Percentiles rank a stretch among this genome's conserved stretches.
Evolutionary conservation across 179 eudicot genomes (phyloP).

Genomic region (Spinacia oleracea): DNA sequence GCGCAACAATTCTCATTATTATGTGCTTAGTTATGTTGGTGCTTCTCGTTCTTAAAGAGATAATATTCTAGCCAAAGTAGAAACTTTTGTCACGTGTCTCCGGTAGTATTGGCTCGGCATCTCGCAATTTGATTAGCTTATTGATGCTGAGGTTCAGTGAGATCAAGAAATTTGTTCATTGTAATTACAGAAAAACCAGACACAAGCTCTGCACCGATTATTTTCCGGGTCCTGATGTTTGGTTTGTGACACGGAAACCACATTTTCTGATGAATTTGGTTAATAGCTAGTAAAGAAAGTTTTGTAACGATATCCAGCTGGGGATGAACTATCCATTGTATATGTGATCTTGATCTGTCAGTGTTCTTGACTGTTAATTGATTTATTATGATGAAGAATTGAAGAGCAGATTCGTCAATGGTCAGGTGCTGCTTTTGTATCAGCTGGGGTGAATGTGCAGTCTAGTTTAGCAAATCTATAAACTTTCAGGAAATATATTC

Average conservation of each 20-base stretch:
- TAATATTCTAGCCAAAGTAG: constrained; percentile 40
- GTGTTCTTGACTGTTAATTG: not conserved
- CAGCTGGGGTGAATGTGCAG: not conserved
- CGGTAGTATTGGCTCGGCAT: not conserved
- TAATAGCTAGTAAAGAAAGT: not conserved
- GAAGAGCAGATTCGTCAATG: not conserved
- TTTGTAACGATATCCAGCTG: not conserved
- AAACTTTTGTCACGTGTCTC: not conserved
- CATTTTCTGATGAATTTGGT: constrained; percentile 17
- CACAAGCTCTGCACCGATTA: not conserved
- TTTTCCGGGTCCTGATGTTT: not conserved
- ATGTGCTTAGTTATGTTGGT: constrained; percentile 88
- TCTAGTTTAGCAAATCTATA: not conserved
- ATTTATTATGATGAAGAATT: too few species aligned
- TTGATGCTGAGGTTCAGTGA: constrained; percentile 1
- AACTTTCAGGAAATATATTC: not conserved
- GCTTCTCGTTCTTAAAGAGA: constrained; percentile 71
- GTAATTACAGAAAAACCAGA: constrained; percentile 6
- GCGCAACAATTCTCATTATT: constrained; percentile 80
- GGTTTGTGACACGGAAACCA: constrained; percentile 5
- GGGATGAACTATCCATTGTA: constrained; percentile 10
- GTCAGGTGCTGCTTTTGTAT: not conserved
- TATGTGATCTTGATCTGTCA: constrained; percentile 15
- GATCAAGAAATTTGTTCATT: not conserved
- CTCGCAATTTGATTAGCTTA: not conserved